Percentiles rank a stretch among this genome's conserved stretches.
Conservation (phyloP, 176 grass and related monocot genomes). For the Miscanthus lutarioriparius region DNA sequence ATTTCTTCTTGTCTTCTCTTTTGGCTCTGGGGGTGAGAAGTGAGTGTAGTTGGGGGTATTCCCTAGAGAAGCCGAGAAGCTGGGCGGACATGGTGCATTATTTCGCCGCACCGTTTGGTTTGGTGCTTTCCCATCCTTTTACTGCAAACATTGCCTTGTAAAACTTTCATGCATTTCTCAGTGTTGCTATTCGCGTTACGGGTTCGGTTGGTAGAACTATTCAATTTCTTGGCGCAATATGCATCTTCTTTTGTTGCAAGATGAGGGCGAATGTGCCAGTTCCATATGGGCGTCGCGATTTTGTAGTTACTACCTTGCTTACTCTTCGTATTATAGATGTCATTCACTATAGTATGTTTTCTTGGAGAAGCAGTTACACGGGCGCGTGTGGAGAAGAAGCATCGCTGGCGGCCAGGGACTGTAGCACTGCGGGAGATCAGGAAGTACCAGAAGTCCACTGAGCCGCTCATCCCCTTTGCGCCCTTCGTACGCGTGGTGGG, state of each 20-base stretch:
- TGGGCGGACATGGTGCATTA: no score
- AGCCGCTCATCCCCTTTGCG: constrained; percentile 50
- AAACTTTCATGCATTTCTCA: neutral
- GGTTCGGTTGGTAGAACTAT: neutral
- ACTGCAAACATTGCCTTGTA: neutral
- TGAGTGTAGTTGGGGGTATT: no score
- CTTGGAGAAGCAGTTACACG: constrained; percentile 5
- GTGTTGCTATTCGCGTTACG: neutral
- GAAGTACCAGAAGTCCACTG: constrained; percentile 50
- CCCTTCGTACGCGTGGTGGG: constrained; percentile 68
- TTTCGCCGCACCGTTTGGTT: neutral
- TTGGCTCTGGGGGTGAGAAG: neutral
- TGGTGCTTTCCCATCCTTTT: neutral
- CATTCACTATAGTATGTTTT: constrained; percentile 15
- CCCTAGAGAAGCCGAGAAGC: no score
- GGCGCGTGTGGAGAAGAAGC: neutral
- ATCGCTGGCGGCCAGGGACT: constrained; percentile 22
- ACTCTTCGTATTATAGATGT: neutral
- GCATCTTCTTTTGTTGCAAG: neutral
- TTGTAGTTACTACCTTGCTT: neutral
- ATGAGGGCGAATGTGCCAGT: neutral
- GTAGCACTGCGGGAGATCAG: constrained; percentile 75
- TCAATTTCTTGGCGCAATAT: neutral
- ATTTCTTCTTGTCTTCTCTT: neutral
- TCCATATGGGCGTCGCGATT: neutral